Evolutionary conservation across 2,329 filamentous ascomycete species (phyloP), one percentile per base, ranked within the genome.

Genomic region (Neofusicoccum kwambonambiense): DNA sequence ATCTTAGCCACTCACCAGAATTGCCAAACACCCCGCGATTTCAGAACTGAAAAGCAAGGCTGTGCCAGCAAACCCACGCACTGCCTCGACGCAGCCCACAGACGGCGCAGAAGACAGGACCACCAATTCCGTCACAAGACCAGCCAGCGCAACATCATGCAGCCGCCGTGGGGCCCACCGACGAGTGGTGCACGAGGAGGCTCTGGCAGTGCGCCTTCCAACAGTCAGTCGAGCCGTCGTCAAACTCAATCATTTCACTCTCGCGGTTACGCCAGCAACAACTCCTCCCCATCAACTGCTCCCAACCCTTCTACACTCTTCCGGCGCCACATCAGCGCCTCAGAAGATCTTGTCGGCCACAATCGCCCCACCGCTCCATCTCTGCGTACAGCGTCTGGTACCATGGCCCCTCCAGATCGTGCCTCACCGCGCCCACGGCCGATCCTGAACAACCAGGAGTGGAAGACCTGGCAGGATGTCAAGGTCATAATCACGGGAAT

Each of bases 401-500:
- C 9, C 31, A 58, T 45, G 27, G 7, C 17, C 31, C n/a, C 4
- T 37, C 52, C 39, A 6, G 12, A 3, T 9, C 17, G 39, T 19
- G 12, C 15, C 8, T 37, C 61, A 34, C 61, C 49, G 6, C 35
- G 42, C 19, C 13, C 19, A 5, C 35, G 52, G 11, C 13, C 19
- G 19, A 47, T 12, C 13, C 35, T 42, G 13, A 17, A 22, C 7
- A 11, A 39, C 17, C 8, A 52, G 17, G 45, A 50, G 3, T 64
- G 66, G 65, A 42, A 37, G 41, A 34, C 15, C 6, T 66, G 50
- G 66, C n/a, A 51, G 1, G 67, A 68, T 11, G 12, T 72, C 15
- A 70, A 62, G 13, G 62, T 72, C 49, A 65, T 54, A 52, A 44
- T 69, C 19, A 37, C 45, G 4, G 27, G 39, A 39, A 22, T 70